These are phyloP conservation scores for Boechera divaricarpa DNA, from an alignment of 345 rosid genomes.

Conservation along the genomic window DNA sequence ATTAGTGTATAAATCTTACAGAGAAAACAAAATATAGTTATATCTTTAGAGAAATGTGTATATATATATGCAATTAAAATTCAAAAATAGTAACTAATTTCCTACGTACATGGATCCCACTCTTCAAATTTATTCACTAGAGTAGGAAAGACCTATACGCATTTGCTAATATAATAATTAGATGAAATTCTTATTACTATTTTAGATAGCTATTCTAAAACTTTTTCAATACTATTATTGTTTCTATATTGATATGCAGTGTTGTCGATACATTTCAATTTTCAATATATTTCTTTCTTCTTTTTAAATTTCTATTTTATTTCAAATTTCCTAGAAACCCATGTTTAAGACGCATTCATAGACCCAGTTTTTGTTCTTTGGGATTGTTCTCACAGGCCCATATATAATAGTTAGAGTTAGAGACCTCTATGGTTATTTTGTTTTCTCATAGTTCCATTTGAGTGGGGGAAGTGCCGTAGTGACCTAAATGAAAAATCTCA, in stretches of 20 bases:
- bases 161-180: background rate
- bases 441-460: background rate
- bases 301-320: background rate
- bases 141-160: background rate
- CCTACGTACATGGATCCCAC: constrained; percentile 23
- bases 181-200: background rate
- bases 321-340: background rate
- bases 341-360: background rate
- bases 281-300: background rate
- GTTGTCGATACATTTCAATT: background rate
- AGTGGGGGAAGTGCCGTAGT: no score
- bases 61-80: background rate
- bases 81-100: background rate
- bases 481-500: no score
- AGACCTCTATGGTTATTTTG: background rate
- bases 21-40: no score
- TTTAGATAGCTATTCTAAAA: background rate
- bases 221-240: background rate
- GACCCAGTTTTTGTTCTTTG: background rate
- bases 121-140: constrained; percentile 5
- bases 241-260: background rate
- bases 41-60: background rate
- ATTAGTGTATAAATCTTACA: background rate
- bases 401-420: background rate
- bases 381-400: constrained; percentile 21